phyloP scores from a whole-genome alignment of 106 monocot species.

The Phalaenopsis equestris region DNA sequence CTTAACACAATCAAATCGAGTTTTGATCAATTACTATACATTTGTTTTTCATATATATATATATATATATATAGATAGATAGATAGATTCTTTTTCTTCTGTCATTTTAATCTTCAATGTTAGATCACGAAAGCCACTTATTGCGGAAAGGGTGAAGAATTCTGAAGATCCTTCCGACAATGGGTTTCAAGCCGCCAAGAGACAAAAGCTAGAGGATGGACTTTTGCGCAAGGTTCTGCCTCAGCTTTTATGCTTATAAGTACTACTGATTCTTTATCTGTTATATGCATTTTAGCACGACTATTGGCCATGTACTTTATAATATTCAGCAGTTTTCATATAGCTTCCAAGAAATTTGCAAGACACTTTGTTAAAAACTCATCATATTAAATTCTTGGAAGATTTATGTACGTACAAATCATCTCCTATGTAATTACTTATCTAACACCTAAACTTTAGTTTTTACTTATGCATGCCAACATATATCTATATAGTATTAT shows the following conservation, averaged over 20 bases:
- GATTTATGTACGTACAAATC: too few species aligned
- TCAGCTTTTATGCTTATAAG: background rate
- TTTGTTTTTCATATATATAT: background rate
- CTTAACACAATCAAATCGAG: too few species aligned
- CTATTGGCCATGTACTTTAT: background rate
- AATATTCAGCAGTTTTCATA: background rate
- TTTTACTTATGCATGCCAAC: too few species aligned
- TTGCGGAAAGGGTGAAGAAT: conserved; percentile 17
- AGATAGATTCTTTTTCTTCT: background rate
- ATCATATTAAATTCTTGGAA: background rate
- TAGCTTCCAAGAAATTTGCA: background rate
- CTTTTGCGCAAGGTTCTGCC: conserved; percentile 38
- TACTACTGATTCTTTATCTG: background rate
- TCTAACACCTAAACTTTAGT: too few species aligned
- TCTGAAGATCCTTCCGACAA: conserved; percentile 28
- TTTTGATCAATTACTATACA: too few species aligned
- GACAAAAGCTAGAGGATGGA: conserved; percentile 80
- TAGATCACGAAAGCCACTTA: conserved; percentile 37
- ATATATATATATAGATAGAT: background rate
- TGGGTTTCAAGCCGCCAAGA: conserved; percentile 57
- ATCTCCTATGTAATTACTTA: too few species aligned
- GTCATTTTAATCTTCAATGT: background rate
- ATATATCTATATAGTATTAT: too few species aligned
- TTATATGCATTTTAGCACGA: background rate
- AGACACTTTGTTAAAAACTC: background rate